Percentiles rank a stretch among this genome's conserved stretches.
Conservation (phyloP, 768 basidiomycete species). For the Mycena indigotica region DNA sequence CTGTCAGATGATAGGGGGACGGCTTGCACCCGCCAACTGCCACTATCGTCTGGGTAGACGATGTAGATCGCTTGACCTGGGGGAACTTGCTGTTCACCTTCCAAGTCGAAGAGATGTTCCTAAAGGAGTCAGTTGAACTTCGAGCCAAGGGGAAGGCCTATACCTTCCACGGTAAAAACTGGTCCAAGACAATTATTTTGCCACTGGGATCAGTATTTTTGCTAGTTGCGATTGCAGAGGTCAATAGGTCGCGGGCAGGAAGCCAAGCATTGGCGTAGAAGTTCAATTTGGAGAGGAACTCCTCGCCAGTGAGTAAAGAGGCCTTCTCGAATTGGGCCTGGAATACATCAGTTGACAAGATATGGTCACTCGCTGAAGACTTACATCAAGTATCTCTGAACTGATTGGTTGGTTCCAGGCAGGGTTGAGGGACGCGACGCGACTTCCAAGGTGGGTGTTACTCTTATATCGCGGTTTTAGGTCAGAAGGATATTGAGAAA, state of each 20-base stretch:
- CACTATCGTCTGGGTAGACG: slow-evolving; percentile 84
- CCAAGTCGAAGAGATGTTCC: slow-evolving; percentile 91
- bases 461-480: slow-evolving; percentile 71
- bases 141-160: neutral
- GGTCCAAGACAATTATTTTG: slow-evolving; percentile 76
- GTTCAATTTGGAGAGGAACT: slow-evolving; percentile 77
- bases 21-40: slow-evolving; percentile 91
- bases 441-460: slow-evolving; percentile 81
- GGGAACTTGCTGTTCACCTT: slow-evolving; percentile 54
- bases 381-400: slow-evolving; percentile 70
- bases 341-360: no score
- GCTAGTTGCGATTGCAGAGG: slow-evolving; percentile 53
- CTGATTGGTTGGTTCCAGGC: slow-evolving; percentile 85
- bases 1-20: slow-evolving; percentile 80
- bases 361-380: no score
- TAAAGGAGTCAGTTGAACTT: slow-evolving; percentile 16
- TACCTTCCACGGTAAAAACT: slow-evolving; percentile 89
- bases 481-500: slow-evolving; percentile 75
- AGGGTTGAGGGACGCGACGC: slow-evolving; percentile 85
- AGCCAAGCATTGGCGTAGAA: slow-evolving; percentile 92
- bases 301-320: slow-evolving; percentile 78
- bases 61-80: slow-evolving; percentile 74
- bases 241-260: slow-evolving; percentile 82
- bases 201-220: slow-evolving; percentile 72
- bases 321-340: slow-evolving; percentile 79